These are phyloP conservation scores for Phlyctochytrium bullatum DNA, from an alignment of 192 early-diverging fungal species.

Conservation along the genomic window DNA sequence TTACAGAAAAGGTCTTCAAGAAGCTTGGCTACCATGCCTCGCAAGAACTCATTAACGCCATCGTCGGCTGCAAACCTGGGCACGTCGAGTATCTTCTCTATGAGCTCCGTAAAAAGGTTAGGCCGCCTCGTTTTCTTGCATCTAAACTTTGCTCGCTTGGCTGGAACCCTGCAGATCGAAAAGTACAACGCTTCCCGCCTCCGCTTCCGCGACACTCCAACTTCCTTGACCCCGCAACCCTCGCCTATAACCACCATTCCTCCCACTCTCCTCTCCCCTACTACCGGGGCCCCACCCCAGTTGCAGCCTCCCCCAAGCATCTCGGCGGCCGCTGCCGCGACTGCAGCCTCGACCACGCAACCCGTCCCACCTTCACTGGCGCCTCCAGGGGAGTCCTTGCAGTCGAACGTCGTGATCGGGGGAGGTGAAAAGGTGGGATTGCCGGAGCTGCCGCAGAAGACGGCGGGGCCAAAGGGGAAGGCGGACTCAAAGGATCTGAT, in stretches of 20 bases:
- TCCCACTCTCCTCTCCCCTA: too few relatives aligned
- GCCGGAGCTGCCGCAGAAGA: not conserved
- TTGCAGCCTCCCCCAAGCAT: not conserved
- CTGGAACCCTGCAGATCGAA: constrained; percentile 15
- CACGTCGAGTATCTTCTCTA: constrained; percentile 45
- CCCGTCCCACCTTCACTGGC: too few relatives aligned
- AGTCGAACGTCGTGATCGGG: not conserved
- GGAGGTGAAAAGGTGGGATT: constrained; percentile 2
- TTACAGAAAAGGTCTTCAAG: constrained; percentile 49
- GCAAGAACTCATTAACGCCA: constrained; percentile 41
- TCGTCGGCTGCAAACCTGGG: constrained; percentile 47
- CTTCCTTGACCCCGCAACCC: not conserved
- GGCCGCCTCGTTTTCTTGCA: not conserved
- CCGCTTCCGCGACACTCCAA: not conserved
- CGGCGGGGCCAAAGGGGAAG: not conserved
- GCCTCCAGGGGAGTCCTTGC: too few relatives aligned
- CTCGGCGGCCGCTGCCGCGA: not conserved
- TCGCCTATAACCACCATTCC: not conserved
- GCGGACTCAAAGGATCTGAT: constrained; percentile 24
- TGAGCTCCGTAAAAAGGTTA: constrained; percentile 45
- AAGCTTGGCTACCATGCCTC: constrained; percentile 39
- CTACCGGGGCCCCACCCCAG: too few relatives aligned
- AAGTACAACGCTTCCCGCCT: not conserved
- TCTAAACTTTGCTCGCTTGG: constrained; percentile 1
- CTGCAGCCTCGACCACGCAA: not conserved